phyloP scores from a whole-genome alignment of 2,329 filamentous ascomycete species.

The Botrytis aclada region DNA sequence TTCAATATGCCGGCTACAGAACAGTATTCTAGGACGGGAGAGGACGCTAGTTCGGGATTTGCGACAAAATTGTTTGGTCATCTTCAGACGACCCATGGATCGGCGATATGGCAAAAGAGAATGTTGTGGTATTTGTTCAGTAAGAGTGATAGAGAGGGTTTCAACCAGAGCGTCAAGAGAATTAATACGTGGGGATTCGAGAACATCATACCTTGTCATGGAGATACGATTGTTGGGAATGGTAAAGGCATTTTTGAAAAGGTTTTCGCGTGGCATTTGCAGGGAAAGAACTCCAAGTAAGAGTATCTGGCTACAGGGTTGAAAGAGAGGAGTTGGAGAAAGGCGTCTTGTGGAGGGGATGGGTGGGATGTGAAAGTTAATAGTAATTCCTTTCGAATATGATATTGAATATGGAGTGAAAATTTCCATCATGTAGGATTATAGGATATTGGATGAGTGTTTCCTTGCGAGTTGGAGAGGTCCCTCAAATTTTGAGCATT shows the following conservation, averaged over 20 bases:
- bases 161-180: slow-evolving; percentile 63
- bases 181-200: slow-evolving; percentile 83
- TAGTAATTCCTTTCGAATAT: not conserved
- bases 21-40: slow-evolving; percentile 66
- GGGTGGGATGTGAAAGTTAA: not conserved
- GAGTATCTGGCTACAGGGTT: not conserved
- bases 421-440: not conserved
- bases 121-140: slow-evolving; percentile 76
- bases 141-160: slow-evolving; percentile 59
- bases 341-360: not conserved
- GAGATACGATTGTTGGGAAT: slow-evolving; percentile 73
- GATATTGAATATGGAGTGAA: not conserved
- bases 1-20: slow-evolving; percentile 89
- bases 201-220: slow-evolving; percentile 86
- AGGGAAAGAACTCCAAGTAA: slow-evolving; percentile 37
- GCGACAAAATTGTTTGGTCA: slow-evolving; percentile 54
- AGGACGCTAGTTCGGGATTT: slow-evolving; percentile 54
- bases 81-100: slow-evolving; percentile 59
- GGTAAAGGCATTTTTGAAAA: slow-evolving; percentile 75
- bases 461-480: not conserved
- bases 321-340: not conserved
- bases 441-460: not conserved
- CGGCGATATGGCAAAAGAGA: slow-evolving; percentile 71
- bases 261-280: slow-evolving; percentile 80
- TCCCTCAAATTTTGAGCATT: not conserved